Evolutionary conservation across 805 yeast species (phyloP).

Genomic region (Candida michaelii): DNA sequence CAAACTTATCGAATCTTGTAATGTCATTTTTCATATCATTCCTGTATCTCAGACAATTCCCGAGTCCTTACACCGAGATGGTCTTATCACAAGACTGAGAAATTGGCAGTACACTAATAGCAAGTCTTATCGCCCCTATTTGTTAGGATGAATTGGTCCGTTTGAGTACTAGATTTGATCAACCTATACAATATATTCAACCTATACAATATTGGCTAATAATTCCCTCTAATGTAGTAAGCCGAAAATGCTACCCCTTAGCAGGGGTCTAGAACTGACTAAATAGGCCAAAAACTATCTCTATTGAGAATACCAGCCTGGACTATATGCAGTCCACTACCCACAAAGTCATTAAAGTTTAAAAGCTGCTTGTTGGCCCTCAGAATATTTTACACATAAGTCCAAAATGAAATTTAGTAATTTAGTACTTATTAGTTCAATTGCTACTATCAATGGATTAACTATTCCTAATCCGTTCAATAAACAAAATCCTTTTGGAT

Average conservation of each 20-base stretch:
- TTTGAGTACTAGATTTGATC: no score
- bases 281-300: not conserved
- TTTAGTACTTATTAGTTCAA: conserved; percentile 15
- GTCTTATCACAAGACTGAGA: not conserved
- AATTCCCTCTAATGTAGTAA: no score
- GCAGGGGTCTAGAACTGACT: no score
- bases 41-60: not conserved
- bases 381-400: not conserved
- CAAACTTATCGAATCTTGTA: conserved; percentile 7
- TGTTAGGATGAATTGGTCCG: no score
- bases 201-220: no score
- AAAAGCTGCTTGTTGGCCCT: not conserved
- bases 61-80: no score
- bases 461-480: conserved; percentile 19
- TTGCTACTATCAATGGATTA: conserved; percentile 20
- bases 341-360: conserved; percentile 1
- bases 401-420: conserved; percentile 11
- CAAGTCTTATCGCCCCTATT: not conserved
- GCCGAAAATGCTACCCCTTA: no score
- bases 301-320: conserved; percentile 1
- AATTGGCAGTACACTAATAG: not conserved
- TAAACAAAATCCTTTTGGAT: conserved; percentile 12
- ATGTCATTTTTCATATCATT: conserved; percentile 2
- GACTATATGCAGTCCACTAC: not conserved
- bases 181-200: no score